Conservation (phyloP, 139 green algal genomes). For the Coccomyxa sp. region DNA sequence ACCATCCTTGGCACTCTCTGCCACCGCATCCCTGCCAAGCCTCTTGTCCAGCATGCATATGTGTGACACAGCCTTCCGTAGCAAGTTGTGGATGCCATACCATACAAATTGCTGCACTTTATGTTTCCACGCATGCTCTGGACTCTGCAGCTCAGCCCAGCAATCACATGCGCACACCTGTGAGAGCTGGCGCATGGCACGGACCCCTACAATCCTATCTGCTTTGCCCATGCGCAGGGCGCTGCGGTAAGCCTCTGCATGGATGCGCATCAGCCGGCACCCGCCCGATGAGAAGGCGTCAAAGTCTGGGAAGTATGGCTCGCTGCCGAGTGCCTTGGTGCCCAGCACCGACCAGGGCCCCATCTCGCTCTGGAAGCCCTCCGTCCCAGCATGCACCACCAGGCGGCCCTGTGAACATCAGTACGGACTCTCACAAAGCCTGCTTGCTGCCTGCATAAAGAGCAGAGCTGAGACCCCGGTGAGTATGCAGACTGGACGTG, state of each 20-base stretch:
- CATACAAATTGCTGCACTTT: no score
- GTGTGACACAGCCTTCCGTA: no score
- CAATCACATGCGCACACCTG: no score
- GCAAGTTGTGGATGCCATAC: no score
- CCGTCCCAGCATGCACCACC: constrained; percentile 27
- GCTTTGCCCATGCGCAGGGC: constrained; percentile 8
- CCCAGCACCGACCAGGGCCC: constrained; percentile 44
- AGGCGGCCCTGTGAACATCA: constrained; percentile 24
- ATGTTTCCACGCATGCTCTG: no score
- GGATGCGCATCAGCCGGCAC: constrained; percentile 33
- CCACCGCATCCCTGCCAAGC: no score
- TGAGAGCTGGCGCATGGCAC: not conserved
- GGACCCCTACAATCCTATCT: not conserved
- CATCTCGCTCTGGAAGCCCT: constrained; percentile 41
- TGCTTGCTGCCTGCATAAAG: not conserved
- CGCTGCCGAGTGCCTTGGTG: constrained; percentile 21
- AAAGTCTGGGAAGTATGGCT: constrained; percentile 42
- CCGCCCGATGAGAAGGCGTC: constrained; percentile 12
- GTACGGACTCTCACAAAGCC: not conserved
- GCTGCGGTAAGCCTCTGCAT: constrained; percentile 9
- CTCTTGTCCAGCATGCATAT: no score
- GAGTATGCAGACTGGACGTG: not conserved
- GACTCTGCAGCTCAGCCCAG: no score
- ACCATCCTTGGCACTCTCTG: no score
- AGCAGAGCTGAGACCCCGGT: not conserved